phyloP scores from a whole-genome alignment of 2,329 filamentous ascomycete species.

The Microcyclospora pomicola region DNA sequence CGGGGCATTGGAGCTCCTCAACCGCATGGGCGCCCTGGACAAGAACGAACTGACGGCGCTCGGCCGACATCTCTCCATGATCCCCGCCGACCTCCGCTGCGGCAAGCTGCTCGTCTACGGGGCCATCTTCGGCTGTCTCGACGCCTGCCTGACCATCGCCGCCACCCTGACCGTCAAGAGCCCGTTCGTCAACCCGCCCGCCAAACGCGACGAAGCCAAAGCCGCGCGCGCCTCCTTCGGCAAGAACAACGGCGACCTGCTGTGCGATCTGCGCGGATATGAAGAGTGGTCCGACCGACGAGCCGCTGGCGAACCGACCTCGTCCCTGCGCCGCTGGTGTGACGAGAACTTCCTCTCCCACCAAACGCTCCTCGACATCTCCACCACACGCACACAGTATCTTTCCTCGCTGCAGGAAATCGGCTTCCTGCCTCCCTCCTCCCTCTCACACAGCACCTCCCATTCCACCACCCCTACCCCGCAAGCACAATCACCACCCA shows the following conservation, averaged over 20 bases:
- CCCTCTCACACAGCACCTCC: slow-evolving; percentile 32
- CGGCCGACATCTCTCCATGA: slow-evolving; percentile 84
- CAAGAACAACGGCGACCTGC: slow-evolving; percentile 64
- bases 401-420: slow-evolving; percentile 74
- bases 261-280: slow-evolving; percentile 76
- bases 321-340: slow-evolving; percentile 63
- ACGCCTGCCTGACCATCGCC: slow-evolving; percentile 76
- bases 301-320: slow-evolving; percentile 41
- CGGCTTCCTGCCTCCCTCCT: slow-evolving; percentile 47
- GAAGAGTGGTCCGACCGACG: slow-evolving; percentile 63
- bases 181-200: slow-evolving; percentile 72
- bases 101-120: slow-evolving; percentile 94
- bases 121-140: slow-evolving; percentile 81
- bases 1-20: slow-evolving; percentile 64
- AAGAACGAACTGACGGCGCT: slow-evolving; percentile 79
- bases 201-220: slow-evolving; percentile 70
- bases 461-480: no score
- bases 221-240: slow-evolving; percentile 63
- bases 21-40: slow-evolving; percentile 77
- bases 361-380: slow-evolving; percentile 75
- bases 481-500: slow-evolving; percentile 7
- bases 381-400: slow-evolving; percentile 74
- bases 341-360: slow-evolving; percentile 71
- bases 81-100: slow-evolving; percentile 83
- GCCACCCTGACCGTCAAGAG: slow-evolving; percentile 81